Conservation (phyloP, 2,329 filamentous ascomycete species). For the Mycosphaerella sp. region DNA sequence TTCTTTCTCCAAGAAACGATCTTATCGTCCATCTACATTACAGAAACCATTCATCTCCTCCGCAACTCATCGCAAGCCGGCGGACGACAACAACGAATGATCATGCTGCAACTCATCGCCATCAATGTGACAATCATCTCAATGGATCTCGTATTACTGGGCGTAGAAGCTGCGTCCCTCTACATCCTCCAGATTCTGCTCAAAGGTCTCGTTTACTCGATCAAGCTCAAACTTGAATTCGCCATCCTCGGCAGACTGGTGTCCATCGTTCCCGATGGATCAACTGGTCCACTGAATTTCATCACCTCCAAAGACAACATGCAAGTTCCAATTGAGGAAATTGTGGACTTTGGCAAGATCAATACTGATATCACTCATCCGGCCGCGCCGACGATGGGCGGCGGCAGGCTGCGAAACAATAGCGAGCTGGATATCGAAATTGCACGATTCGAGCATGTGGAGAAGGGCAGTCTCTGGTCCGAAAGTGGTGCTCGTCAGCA, state of each 20-base stretch:
- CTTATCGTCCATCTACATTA: constrained; percentile 31
- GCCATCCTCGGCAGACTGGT: constrained; percentile 30
- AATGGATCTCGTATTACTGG: constrained; percentile 34
- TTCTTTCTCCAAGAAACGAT: constrained; percentile 40
- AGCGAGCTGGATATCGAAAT: constrained; percentile 14
- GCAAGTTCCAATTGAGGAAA: constrained; percentile 17
- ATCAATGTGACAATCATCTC: constrained; percentile 37
- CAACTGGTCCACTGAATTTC: constrained; percentile 18
- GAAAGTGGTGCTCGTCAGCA: no score
- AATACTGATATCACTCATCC: constrained; percentile 20
- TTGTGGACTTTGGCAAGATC: constrained; percentile 19
- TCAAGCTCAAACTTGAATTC: constrained; percentile 35
- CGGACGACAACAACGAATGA: constrained; percentile 17
- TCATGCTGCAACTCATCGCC: constrained; percentile 35
- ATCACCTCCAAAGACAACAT: constrained; percentile 13
- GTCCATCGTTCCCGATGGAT: constrained; percentile 22
- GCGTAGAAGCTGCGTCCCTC: constrained; percentile 32
- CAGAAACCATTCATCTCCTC: constrained; percentile 28
- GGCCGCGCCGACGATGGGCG: background rate
- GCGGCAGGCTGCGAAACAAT: background rate
- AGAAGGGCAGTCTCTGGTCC: background rate
- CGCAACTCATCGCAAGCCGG: constrained; percentile 17
- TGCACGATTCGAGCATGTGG: constrained; percentile 21
- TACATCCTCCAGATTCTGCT: constrained; percentile 35
- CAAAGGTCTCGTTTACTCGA: constrained; percentile 35